These are phyloP conservation scores for Entomortierella parvispora DNA, from an alignment of 192 early-diverging fungal species.

Conservation along the genomic window DNA sequence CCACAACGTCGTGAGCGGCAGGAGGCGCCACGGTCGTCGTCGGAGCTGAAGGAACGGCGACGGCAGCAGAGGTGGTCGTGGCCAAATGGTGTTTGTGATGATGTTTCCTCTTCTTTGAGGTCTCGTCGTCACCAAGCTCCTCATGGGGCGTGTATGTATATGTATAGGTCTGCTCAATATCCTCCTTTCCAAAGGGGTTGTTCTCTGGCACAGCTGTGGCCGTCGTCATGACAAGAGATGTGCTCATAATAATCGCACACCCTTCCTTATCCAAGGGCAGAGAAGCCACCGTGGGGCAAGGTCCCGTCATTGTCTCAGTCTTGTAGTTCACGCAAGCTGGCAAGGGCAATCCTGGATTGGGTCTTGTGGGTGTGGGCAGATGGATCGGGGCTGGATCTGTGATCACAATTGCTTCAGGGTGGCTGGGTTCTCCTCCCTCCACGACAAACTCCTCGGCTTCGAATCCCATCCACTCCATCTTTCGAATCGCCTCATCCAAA, in stretches of 20 bases:
- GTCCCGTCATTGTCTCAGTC: constrained; percentile 3
- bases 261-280: constrained; percentile 12
- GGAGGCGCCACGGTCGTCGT: neutral
- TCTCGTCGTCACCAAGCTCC: neutral
- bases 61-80: neutral
- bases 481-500: no score
- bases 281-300: constrained; percentile 1
- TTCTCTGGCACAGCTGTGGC: constrained; percentile 13
- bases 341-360: no score
- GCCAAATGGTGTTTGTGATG: neutral
- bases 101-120: neutral
- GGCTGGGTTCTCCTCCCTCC: neutral
- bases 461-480: neutral
- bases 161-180: neutral
- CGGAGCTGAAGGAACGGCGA: neutral
- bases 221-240: neutral
- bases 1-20: neutral
- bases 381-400: neutral
- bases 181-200: no score
- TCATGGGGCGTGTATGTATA: neutral
- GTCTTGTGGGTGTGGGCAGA: neutral
- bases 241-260: constrained; percentile 19
- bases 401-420: neutral
- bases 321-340: constrained; percentile 6
- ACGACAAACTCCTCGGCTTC: neutral